Evolutionary conservation across 305 asterid species (phyloP).

Genomic region (Euphrasia arctica): DNA sequence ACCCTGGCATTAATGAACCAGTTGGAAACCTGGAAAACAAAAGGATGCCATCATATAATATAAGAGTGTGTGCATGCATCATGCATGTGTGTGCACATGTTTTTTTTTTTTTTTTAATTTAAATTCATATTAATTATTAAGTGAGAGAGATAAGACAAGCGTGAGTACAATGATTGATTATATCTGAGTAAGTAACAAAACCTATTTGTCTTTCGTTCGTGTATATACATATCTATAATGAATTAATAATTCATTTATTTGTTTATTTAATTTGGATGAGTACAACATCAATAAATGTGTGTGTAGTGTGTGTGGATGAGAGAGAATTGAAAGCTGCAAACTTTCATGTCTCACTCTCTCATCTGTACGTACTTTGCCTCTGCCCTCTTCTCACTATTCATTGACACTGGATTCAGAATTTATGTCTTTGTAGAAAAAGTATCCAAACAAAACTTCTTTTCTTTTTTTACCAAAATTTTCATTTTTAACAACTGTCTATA

Average conservation of each 20-base stretch:
- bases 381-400: conserved; percentile 33
- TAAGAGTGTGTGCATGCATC: neutral
- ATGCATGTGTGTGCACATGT: neutral
- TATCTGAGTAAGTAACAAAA: neutral
- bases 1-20: conserved; percentile 99
- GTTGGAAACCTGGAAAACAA: conserved; percentile 73
- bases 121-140: too few species aligned
- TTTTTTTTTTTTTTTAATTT: too few species aligned
- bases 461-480: too few species aligned
- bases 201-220: conserved; percentile 2
- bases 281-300: conserved; percentile 25
- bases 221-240: too few species aligned
- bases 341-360: conserved; percentile 49
- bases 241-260: too few species aligned
- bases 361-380: conserved; percentile 38
- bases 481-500: too few species aligned
- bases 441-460: conserved; percentile 27
- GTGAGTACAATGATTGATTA: neutral
- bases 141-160: conserved; percentile 20
- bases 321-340: conserved; percentile 49
- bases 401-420: conserved; percentile 54
- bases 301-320: conserved; percentile 19
- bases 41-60: neutral
- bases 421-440: conserved; percentile 42
- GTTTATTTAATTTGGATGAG: neutral